These are phyloP conservation scores for Epithele typhae DNA, from an alignment of 768 basidiomycete species.

Conservation along the genomic window DNA sequence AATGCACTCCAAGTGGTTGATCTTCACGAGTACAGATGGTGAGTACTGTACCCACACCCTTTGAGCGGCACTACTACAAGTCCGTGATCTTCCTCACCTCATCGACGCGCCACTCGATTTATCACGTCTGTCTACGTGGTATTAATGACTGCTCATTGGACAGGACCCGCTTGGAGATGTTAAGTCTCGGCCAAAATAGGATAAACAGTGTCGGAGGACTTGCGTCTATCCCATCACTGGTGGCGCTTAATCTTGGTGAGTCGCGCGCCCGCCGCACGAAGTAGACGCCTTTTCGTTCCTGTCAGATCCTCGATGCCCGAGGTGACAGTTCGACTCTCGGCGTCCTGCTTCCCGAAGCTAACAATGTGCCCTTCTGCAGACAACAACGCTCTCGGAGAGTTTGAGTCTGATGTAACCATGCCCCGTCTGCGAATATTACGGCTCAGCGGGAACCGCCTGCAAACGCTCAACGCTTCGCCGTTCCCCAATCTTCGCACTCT, in stretches of 20 bases:
- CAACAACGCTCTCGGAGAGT: conserved; percentile 57
- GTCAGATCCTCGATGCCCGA: conserved; percentile 2
- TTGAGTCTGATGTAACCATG: conserved; percentile 56
- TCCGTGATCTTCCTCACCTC: neutral
- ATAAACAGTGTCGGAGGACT: conserved; percentile 58
- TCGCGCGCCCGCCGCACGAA: conserved; percentile 12
- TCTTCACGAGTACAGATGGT: conserved; percentile 66
- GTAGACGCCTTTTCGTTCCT: too few species aligned
- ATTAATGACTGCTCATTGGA: conserved; percentile 10
- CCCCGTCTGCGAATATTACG: conserved; percentile 78
- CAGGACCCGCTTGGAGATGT: conserved; percentile 62
- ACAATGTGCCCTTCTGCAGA: conserved; percentile 41
- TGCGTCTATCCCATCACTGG: conserved; percentile 54
- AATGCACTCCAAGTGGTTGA: conserved; percentile 67
- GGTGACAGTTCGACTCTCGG: conserved; percentile 5
- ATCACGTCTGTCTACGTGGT: conserved; percentile 13
- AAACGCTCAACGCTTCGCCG: conserved; percentile 51
- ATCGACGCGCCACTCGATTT: too few species aligned
- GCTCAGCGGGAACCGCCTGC: conserved; percentile 76
- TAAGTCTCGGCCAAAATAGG: conserved; percentile 78
- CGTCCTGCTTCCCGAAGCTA: conserved; percentile 2
- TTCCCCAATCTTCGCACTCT: conserved; percentile 80
- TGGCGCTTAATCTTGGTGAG: conserved; percentile 82
- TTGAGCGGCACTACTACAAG: too few species aligned
- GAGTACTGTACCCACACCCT: too few species aligned